Base-by-base conservation (phyloP, 257 asterid species). In the Solanum pimpinellifolium region DNA sequence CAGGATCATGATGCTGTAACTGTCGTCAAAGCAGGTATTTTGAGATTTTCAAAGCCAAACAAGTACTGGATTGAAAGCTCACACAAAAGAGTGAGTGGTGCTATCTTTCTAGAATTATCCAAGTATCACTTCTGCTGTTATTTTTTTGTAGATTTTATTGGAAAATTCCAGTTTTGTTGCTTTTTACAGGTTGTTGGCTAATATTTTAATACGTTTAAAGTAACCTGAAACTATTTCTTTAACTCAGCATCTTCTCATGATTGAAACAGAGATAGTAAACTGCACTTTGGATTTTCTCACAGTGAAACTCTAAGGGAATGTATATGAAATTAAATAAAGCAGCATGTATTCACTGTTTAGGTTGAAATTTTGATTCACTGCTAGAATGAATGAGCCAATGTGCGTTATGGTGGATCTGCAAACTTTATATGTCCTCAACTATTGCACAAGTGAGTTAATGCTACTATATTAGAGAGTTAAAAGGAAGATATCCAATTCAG, bases 1-100 rank as follows among this genome's bases (percentile, higher is more conserved):
- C 91, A 96, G 98, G 98, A 96, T 14, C 93, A 94, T 85, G 98
- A 95, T 88, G 83, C 90, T 78, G 90, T 96, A 87, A 88, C 96
- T 83, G 98, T 90, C n/a, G 87, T 93, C 89, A 94, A 91, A 91
- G 98, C 96, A 16, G 99, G 99, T 88, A 90, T 70, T 73, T 89
- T 96, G 84, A 96, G 95, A 88, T 93, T 93, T 91, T 85, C 95
- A 65, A 94, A 93, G 89, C 99, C 98, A 76, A 93, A 93, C 89
- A 96, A 96, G 88, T 96, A 94, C 82, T 95, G 99, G 99, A 93
- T 96, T 88, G 99, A 96, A 91, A 94, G 96, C 93, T 95, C 98
- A 76, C 95, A 93, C 44, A 96, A 94, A 90, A 93, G 98, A 90
- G 99, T 96, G 90, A 91, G 98, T 90, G 37, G 44, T 44, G 84